Percentiles rank a stretch among this genome's conserved stretches.
These are phyloP conservation scores for Diaporthe sp. DNA, from an alignment of 2,329 filamentous ascomycete species.

Conservation along the genomic window DNA sequence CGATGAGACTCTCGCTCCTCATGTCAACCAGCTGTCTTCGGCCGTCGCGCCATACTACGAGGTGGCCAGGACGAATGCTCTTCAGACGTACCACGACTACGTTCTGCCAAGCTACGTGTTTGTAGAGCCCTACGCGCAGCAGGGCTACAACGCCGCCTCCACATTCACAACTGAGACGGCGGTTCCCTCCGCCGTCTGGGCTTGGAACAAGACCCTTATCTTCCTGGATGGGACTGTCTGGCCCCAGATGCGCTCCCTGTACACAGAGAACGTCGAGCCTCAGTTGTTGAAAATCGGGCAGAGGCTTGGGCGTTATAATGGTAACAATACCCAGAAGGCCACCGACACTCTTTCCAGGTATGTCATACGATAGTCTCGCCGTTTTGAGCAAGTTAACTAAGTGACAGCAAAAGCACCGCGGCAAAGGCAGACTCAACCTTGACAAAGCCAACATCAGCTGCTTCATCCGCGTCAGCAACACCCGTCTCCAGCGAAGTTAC, in stretches of 20 bases:
- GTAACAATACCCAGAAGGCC: slow-evolving; percentile 53
- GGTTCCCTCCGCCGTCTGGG: slow-evolving; percentile 79
- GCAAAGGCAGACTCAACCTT: slow-evolving; percentile 54
- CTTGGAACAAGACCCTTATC: slow-evolving; percentile 75
- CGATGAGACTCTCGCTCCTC: slow-evolving; percentile 77
- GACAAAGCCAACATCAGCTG: slow-evolving; percentile 50
- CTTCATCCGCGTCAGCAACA: slow-evolving; percentile 44
- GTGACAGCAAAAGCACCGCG: slow-evolving; percentile 42
- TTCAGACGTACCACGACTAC: slow-evolving; percentile 79
- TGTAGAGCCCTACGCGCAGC: slow-evolving; percentile 80
- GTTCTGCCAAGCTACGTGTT: slow-evolving; percentile 82
- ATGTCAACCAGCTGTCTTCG: slow-evolving; percentile 74
- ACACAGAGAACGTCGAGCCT: slow-evolving; percentile 93
- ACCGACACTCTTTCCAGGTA: slow-evolving; percentile 49
- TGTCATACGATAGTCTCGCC: neutral
- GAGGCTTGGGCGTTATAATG: slow-evolving; percentile 82
- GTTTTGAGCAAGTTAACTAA: neutral
- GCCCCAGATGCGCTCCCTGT: slow-evolving; percentile 84
- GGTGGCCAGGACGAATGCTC: slow-evolving; percentile 71
- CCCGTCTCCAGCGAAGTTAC: slow-evolving; percentile 42
- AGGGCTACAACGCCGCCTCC: slow-evolving; percentile 76
- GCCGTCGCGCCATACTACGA: slow-evolving; percentile 80
- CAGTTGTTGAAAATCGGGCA: slow-evolving; percentile 94
- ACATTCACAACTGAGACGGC: slow-evolving; percentile 77
- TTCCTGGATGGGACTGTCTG: slow-evolving; percentile 85